Evolutionary conservation across 768 basidiomycete species (phyloP), one percentile per base, ranked within the genome.

Genomic region (Ramaria rubella): DNA sequence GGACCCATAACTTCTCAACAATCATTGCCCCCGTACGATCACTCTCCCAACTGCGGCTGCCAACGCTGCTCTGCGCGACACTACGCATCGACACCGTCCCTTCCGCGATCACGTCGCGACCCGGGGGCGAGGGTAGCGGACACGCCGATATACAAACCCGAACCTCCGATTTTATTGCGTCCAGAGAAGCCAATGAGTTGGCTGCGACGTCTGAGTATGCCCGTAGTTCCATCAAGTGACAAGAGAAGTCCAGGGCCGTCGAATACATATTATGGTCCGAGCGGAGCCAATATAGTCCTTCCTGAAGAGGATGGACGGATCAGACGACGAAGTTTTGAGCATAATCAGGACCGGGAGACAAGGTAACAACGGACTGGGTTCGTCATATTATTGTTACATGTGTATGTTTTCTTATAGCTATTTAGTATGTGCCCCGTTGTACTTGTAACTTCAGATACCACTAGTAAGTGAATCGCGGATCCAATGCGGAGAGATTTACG

Each of bases 181-280:
- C 67, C 77, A 42, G 78, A 82, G 52, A 83, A 83, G 62, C 74
- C 81, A 8, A 85, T 78, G 57, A 80, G 85, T 0, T 90, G 88
- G 88, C 86, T 90, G 60, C 73, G 87, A 21, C 73, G 87, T 54
- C 66, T 90, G 57, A 90, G 88, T 62, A 87, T 90, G 85, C 87
- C 87, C 1, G 77, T 75, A 4, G 72, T 79, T n/a, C 21, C 49
- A 2, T 36, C 29, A 14, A 51, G 12, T 19, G 33, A 51, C 19
- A 51, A 51, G 31, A 51, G 15, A 21, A n/a, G 31, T 36, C 33
- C 21, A 48, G 29, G 12, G 1, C 8, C 12, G 29, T 6, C 46
- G 29, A 8, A 24, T 45, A 19, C 29, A 48, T 48, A 5, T 31
- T 3, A 48, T n/a, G n/a, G n/a, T n/a, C n/a, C n/a, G n/a, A 9